Conservation (phyloP, 495 filamentous ascomycete species). For the Penicillium macrosclerotiorum region DNA sequence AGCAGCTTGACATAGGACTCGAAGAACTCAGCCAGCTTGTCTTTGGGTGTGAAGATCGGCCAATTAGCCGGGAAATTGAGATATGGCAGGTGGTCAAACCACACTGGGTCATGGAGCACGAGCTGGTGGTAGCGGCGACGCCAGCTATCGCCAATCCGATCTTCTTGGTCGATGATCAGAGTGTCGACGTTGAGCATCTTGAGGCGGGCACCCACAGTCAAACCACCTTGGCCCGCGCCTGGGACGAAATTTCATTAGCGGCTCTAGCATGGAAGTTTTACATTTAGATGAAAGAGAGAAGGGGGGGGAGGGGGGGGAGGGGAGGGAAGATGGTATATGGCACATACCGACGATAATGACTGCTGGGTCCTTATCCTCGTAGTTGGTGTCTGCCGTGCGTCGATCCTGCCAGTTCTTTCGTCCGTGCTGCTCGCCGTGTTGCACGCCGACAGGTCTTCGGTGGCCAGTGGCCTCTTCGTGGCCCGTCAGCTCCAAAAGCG, state of each 20-base stretch:
- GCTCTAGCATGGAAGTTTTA: no score
- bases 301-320: no score
- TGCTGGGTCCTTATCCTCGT: conserved; percentile 52
- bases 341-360: conserved; percentile 71
- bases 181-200: conserved; percentile 66
- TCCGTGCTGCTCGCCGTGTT: conserved; percentile 49
- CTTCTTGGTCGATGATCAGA: conserved; percentile 65
- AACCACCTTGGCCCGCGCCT: conserved; percentile 51
- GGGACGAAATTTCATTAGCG: conserved; percentile 2
- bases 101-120: conserved; percentile 74
- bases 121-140: conserved; percentile 59
- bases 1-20: conserved; percentile 68
- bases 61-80: conserved; percentile 65
- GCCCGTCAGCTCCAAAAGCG: conserved; percentile 46
- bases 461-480: conserved; percentile 43
- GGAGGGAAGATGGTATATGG: no score
- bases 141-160: conserved; percentile 75
- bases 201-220: conserved; percentile 66
- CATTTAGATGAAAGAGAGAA: no score
- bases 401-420: conserved; percentile 67
- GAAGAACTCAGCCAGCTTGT: conserved; percentile 79
- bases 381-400: conserved; percentile 53
- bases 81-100: conserved; percentile 76
- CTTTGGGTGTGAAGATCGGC: conserved; percentile 72
- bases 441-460: conserved; percentile 44